Base-by-base conservation (phyloP, 768 basidiomycete species). In the Auricularia heimuer region DNA sequence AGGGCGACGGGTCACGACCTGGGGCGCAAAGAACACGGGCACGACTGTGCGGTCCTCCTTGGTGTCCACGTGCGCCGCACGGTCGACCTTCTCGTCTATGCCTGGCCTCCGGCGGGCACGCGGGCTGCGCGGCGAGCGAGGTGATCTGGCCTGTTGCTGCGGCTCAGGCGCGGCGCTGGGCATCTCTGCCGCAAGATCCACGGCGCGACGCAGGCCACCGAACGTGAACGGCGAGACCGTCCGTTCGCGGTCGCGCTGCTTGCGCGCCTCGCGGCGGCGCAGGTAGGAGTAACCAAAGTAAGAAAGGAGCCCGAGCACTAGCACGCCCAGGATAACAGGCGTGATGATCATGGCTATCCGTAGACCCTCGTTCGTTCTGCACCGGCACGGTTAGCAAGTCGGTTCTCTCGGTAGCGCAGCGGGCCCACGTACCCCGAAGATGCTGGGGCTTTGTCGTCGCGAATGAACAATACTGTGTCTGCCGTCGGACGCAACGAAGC, bases 301-400 rank as follows among this genome's bases (percentile, higher is more conserved):
- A 12, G 16, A 21, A 60, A 60, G 56, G 24, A 60, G 34, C 11
- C 24, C 56, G 7, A 60, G 56, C 10, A 60, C 34, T 21, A 60
- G 56, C 29, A 60, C 34, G 24, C 29, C 56, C 7, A 60, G 34
- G 56, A 60, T 60, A 4, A 34, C 56, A n/a, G 56, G 56, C 3
- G 56, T 60, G 56, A 60, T 35, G 56, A 60, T 60, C 56, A 60
- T 60, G 14, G 56, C 56, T 12, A 60, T 24, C 34, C 56, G 56
- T 14, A 60, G 56, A 10, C 56, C 54, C 18, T 29, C 34, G 56
- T 29, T 33, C 56, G 56, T 34, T 7, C 56, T 60, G 18, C 47
- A 18, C 6, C 47, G 6, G 21, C 18, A 18, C 2, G 47, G 3
- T 51, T 18, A 51, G 47, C 47, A 21, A 16, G 10, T 6, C 11